phyloP scores from a whole-genome alignment of 2,329 filamentous ascomycete genomes.

The Myriosclerotinia curreyana region DNA sequence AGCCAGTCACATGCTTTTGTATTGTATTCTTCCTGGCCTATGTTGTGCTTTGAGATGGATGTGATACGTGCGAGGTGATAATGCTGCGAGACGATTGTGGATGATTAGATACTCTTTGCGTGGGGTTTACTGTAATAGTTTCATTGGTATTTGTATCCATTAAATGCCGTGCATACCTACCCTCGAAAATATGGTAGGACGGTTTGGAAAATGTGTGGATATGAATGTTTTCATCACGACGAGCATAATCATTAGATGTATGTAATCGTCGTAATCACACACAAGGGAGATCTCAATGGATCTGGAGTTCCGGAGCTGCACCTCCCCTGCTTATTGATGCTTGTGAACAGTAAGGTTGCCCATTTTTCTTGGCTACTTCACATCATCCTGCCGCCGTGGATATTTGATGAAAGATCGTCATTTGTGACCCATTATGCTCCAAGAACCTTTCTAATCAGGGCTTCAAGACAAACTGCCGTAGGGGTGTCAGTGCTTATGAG shows the following conservation, averaged over 20 bases:
- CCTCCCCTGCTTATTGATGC: not conserved
- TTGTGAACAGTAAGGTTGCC: constrained; percentile 5
- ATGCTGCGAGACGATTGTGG: constrained; percentile 1
- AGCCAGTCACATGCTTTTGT: not conserved
- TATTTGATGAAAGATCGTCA: not conserved
- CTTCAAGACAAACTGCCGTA: not conserved
- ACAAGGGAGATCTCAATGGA: not conserved
- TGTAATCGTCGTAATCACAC: not conserved
- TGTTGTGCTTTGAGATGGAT: not conserved
- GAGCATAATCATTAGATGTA: not conserved
- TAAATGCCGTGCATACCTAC: not conserved
- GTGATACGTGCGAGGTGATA: constrained; percentile 7
- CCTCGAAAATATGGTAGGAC: not conserved
- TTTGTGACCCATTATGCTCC: not conserved
- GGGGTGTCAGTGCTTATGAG: not conserved
- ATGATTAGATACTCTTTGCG: not conserved
- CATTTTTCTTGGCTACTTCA: constrained; percentile 4
- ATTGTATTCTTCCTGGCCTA: not conserved
- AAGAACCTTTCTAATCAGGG: constrained; percentile 6
- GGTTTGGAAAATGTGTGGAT: constrained; percentile 1
- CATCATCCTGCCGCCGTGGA: not conserved
- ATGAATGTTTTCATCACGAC: not conserved
- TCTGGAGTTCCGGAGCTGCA: not conserved
- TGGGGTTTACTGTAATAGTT: not conserved
- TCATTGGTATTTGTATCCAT: not conserved